Percentiles rank a stretch among this genome's conserved stretches.
Evolutionary conservation across 305 asterid species (phyloP).

Genomic region (Euphrasia arctica): DNA sequence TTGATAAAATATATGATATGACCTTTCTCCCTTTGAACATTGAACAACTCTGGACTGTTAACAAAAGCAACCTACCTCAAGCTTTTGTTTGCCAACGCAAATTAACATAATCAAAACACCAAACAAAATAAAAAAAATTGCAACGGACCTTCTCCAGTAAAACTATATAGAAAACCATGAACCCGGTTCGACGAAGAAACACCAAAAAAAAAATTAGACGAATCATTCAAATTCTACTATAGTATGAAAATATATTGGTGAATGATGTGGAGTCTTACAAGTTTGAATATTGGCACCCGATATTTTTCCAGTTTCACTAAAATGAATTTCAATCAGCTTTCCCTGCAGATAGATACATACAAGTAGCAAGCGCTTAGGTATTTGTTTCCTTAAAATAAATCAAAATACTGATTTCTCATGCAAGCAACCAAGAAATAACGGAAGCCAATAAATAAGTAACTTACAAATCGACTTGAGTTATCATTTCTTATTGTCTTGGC

Average conservation of each 20-base stretch:
- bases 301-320: conserved; percentile 86
- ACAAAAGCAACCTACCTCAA: conserved; percentile 29
- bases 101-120: conserved; percentile 17
- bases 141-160: conserved; percentile 77
- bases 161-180: conserved; percentile 42
- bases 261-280: conserved; percentile 42
- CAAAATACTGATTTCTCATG: not conserved
- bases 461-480: conserved; percentile 91
- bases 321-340: conserved; percentile 87
- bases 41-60: conserved; percentile 90
- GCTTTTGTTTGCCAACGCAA: conserved; percentile 15
- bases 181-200: conserved; percentile 23
- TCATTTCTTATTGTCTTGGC: conserved; percentile 84
- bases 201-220: conserved; percentile 26
- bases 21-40: conserved; percentile 80
- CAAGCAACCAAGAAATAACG: conserved; percentile 14
- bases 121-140: conserved; percentile 14
- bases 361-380: conserved; percentile 15
- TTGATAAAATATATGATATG: conserved; percentile 87
- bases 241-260: conserved; percentile 10
- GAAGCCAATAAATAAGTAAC: conserved; percentile 30
- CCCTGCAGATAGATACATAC: conserved; percentile 46
- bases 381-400: conserved; percentile 15
- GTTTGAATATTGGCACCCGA: conserved; percentile 87
- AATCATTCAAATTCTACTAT: conserved; percentile 6